phyloP scores from a whole-genome alignment of 1,284 basidiomycete genomes.

The Stereum hirsutum region DNA sequence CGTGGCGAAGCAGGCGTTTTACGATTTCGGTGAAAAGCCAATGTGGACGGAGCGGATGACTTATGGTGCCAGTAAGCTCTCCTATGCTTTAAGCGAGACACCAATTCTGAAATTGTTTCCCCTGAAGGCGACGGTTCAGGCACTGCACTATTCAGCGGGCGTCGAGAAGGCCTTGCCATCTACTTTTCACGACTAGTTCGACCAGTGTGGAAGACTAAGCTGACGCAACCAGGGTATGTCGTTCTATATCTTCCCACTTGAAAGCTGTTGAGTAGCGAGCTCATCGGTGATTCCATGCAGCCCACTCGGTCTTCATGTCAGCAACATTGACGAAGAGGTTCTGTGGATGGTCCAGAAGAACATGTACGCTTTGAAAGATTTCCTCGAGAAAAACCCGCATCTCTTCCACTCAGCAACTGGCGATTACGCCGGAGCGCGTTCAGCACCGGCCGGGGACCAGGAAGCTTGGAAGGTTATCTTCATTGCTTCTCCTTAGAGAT shows the following conservation, averaged over 20 bases:
- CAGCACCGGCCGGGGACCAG: conserved; percentile 52
- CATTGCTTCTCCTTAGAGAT: not conserved
- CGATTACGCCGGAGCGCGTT: conserved; percentile 45
- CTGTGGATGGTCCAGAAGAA: conserved; percentile 73
- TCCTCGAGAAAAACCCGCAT: conserved; percentile 71
- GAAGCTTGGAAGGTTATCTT: conserved; percentile 72
- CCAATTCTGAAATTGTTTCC: not conserved
- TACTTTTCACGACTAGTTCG: conserved; percentile 82
- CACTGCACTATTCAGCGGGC: conserved; percentile 75
- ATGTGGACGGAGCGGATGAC: conserved; percentile 72
- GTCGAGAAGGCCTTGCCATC: conserved; percentile 83
- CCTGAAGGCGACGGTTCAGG: conserved; percentile 53
- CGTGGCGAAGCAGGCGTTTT: conserved; percentile 73
- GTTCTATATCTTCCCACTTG: not conserved
- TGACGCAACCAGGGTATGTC: conserved; percentile 54
- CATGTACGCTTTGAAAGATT: conserved; percentile 65
- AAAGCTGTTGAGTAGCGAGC: conserved; percentile 5
- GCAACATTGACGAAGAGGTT: conserved; percentile 53
- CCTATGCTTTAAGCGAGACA: conserved; percentile 1
- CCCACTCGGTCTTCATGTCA: conserved; percentile 34
- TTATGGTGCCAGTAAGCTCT: conserved; percentile 46
- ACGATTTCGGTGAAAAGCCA: conserved; percentile 77
- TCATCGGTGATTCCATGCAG: no score
- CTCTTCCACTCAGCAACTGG: conserved; percentile 70
- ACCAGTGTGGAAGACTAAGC: conserved; percentile 80